Evolutionary conservation across 2,329 filamentous ascomycete genomes (phyloP).

Genomic region (Colletotrichum ledebouriae): DNA sequence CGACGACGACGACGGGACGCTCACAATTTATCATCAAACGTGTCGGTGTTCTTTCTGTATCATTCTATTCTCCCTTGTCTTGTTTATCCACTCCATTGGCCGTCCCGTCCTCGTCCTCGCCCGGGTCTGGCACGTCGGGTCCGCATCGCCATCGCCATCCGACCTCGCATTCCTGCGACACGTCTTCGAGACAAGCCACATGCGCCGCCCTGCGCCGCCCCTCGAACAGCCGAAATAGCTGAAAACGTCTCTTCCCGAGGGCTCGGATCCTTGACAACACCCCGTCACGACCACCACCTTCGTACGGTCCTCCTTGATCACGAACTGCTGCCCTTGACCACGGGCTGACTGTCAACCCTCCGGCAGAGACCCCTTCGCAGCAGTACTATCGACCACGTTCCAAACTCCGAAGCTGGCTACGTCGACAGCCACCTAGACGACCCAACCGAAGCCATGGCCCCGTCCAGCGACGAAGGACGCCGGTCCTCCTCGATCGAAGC

Average conservation of each 20-base stretch:
- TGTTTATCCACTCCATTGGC: not conserved
- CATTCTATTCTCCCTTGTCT: not conserved
- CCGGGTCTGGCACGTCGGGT: not conserved
- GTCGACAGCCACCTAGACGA: not conserved
- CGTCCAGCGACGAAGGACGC: constrained; percentile 9
- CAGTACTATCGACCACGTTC: too few relatives aligned
- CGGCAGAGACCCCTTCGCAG: too few relatives aligned
- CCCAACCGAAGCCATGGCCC: constrained; percentile 7
- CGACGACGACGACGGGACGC: too few relatives aligned
- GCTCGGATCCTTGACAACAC: not conserved
- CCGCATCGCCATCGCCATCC: constrained; percentile 9
- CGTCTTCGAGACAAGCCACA: constrained; percentile 18
- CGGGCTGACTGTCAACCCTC: too few relatives aligned
- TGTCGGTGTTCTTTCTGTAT: not conserved
- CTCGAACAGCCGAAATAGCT: not conserved
- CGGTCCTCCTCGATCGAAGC: constrained; percentile 27
- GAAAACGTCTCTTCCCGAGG: not conserved
- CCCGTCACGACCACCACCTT: not conserved
- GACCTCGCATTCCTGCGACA: constrained; percentile 12
- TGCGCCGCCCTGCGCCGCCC: constrained; percentile 4
- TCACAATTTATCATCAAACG: constrained; percentile 10
- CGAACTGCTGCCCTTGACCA: too few relatives aligned
- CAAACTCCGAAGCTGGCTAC: not conserved
- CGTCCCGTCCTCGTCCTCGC: not conserved
- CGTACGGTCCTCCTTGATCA: too few relatives aligned